A percentile compares a stretch with the other conserved stretches of the same genome.
Evolutionary conservation across 345 rosid genomes (phyloP).

Genomic region (Isatis tinctoria): DNA sequence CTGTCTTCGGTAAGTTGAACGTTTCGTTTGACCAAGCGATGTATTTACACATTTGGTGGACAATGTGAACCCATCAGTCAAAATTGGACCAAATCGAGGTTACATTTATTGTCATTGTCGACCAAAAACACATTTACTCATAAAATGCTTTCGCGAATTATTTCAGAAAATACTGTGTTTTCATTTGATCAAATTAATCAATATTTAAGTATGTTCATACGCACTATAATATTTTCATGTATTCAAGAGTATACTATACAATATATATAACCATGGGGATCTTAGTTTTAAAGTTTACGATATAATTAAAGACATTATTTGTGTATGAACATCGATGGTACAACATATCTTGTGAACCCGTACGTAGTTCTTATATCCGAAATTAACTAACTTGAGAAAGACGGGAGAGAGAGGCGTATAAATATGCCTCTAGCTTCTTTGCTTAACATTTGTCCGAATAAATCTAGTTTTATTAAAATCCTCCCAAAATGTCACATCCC

Average conservation of each 20-base stretch:
- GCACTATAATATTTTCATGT: neutral
- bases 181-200: neutral
- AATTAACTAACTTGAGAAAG: neutral
- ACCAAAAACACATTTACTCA: neutral
- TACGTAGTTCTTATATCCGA: neutral
- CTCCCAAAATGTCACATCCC: constrained; percentile 11
- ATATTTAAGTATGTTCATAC: neutral
- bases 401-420: neutral
- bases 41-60: neutral
- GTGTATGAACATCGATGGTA: neutral
- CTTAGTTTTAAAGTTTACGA: neutral
- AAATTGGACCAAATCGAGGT: neutral
- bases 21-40: neutral
- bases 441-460: neutral
- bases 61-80: constrained; percentile 8
- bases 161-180: neutral
- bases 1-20: neutral
- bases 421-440: neutral
- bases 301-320: neutral
- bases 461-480: neutral
- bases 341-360: neutral
- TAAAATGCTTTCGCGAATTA: neutral
- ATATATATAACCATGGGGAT: neutral
- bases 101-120: neutral
- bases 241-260: neutral